Conservation (phyloP, 2,329 filamentous ascomycete genomes). For the Fusarium ambrosium region DNA sequence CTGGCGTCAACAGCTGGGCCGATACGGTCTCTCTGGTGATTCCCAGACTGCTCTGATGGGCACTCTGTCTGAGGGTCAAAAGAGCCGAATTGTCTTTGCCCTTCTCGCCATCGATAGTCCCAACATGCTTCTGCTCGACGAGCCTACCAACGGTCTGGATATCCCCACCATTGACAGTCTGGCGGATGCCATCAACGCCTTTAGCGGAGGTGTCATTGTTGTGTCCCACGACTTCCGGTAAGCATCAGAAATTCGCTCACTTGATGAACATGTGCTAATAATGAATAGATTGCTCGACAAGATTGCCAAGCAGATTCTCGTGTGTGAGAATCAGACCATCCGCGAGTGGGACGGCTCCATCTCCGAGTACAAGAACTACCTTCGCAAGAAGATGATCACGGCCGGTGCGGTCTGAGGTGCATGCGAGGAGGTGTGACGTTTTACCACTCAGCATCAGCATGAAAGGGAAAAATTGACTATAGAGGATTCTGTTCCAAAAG, state of each 20-base stretch:
- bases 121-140: conserved; percentile 98
- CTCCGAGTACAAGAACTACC: conserved; percentile 96
- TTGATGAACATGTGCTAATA: conserved; percentile 28
- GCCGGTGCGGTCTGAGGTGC: conserved; percentile 82
- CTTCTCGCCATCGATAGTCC: conserved; percentile 93
- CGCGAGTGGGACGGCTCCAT: conserved; percentile 90
- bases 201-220: conserved; percentile 95
- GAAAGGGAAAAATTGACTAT: conserved; percentile 48
- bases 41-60: conserved; percentile 98
- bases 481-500: conserved; percentile 48
- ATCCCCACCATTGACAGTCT: conserved; percentile 98
- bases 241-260: conserved; percentile 47
- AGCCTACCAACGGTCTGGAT: conserved; percentile 99
- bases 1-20: conserved; percentile 97
- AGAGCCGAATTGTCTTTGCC: conserved; percentile 97
- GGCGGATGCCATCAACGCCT: conserved; percentile 97
- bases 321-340: conserved; percentile 98
- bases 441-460: conserved; percentile 38
- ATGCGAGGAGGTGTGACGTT: conserved; percentile 31
- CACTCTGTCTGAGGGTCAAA: conserved; percentile 96
- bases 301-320: conserved; percentile 99
- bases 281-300: conserved; percentile 88
- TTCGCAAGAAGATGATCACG: conserved; percentile 98
- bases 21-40: conserved; percentile 93
- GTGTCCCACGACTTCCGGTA: conserved; percentile 99